A percentile compares a stretch with the other conserved stretches of the same genome.
phyloP scores from a whole-genome alignment of 805 yeast species.

The Monosporozyma solicola region DNA sequence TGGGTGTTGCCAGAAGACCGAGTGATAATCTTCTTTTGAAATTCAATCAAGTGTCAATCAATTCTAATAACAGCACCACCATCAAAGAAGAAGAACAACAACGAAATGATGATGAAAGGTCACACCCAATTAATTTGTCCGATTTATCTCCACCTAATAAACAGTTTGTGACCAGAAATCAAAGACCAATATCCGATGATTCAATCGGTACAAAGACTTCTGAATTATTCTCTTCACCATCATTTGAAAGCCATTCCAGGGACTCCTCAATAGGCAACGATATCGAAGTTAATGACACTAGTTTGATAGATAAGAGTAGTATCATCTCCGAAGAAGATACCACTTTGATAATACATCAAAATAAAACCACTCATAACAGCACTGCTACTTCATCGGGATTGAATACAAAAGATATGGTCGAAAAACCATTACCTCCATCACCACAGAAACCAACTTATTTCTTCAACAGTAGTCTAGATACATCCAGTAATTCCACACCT shows the following conservation, averaged over 20 bases:
- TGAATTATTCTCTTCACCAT: slow-evolving; percentile 24
- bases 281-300: slow-evolving; percentile 6
- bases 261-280: slow-evolving; percentile 25
- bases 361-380: neutral
- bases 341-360: slow-evolving; percentile 2
- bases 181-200: slow-evolving; percentile 27
- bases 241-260: slow-evolving; percentile 21
- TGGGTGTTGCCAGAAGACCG: slow-evolving; percentile 27
- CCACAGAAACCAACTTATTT: slow-evolving; percentile 4
- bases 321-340: slow-evolving; percentile 4
- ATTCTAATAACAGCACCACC: slow-evolving; percentile 4
- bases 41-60: slow-evolving; percentile 1
- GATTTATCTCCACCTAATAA: slow-evolving; percentile 21
- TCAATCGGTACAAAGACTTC: slow-evolving; percentile 25
- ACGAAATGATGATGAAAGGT: neutral
- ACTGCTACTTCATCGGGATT: neutral
- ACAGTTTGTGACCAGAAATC: slow-evolving; percentile 11
- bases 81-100: neutral
- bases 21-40: slow-evolving; percentile 25
- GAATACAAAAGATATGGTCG: neutral
- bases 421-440: slow-evolving; percentile 2
- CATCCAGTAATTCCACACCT: neutral
- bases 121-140: neutral
- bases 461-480: neutral
- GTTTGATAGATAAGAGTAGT: slow-evolving; percentile 5